These are phyloP conservation scores for Amylostereum areolatum DNA, from an alignment of 1,284 basidiomycete species.

Conservation along the genomic window DNA sequence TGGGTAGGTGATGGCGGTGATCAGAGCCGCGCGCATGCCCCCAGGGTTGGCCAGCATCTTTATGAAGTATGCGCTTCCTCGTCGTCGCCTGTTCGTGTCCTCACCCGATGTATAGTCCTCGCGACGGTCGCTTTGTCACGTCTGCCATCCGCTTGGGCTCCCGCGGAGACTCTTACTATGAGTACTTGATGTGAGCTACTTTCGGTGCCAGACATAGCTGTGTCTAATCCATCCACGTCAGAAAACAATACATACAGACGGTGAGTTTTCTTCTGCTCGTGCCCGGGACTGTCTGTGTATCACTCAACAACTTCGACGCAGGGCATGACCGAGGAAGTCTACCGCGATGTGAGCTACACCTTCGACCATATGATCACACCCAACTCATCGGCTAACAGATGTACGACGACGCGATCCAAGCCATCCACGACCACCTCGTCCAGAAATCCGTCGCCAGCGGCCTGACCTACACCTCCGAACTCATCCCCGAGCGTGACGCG, in stretches of 20 bases:
- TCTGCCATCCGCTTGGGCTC: constrained; percentile 87
- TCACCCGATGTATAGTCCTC: constrained; percentile 36
- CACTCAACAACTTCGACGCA: constrained; percentile 23
- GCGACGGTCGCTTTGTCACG: constrained; percentile 64
- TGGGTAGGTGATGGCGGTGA: constrained; percentile 64
- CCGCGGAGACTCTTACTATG: constrained; percentile 92
- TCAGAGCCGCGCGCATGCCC: constrained; percentile 56
- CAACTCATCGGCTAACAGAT: constrained; percentile 41
- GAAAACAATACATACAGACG: constrained; percentile 79
- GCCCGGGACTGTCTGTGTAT: constrained; percentile 2
- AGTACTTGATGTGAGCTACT: constrained; percentile 74
- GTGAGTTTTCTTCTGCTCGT: constrained; percentile 30
- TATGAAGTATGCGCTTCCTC: constrained; percentile 50
- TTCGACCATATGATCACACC: not conserved
- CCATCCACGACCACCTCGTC: constrained; percentile 75
- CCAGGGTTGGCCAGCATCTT: constrained; percentile 84
- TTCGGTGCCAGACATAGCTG: constrained; percentile 4
- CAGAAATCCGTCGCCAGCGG: constrained; percentile 51
- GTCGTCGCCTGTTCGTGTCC: not conserved
- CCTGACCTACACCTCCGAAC: constrained; percentile 79
- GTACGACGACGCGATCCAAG: constrained; percentile 82
- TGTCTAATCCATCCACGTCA: constrained; percentile 19
- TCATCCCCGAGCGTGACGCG: constrained; percentile 49
- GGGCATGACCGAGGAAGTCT: constrained; percentile 75
- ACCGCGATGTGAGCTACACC: constrained; percentile 53